phyloP scores from a whole-genome alignment of 208 protist species.

The Leishmania gerbilli region DNA sequence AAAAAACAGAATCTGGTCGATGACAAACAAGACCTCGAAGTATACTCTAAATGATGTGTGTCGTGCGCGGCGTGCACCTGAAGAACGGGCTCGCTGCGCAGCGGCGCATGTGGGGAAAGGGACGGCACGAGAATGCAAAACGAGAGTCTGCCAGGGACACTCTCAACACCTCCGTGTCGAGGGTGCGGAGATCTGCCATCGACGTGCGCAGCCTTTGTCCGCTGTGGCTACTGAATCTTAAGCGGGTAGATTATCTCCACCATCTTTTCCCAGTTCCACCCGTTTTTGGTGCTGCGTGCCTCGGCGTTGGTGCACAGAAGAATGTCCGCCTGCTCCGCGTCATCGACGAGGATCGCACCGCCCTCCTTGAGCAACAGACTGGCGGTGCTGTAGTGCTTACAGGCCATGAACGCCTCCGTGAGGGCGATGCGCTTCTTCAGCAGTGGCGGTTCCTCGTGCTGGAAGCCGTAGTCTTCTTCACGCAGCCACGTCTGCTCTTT shows the following conservation, averaged over 20 bases:
- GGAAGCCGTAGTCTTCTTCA: constrained; percentile 83
- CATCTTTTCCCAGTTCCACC: constrained; percentile 82
- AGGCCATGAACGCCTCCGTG: constrained; percentile 63
- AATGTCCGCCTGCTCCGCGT: constrained; percentile 52
- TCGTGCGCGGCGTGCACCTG: too few relatives aligned
- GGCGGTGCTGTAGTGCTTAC: constrained; percentile 75
- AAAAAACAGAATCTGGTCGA: constrained; percentile 2
- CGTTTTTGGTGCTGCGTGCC: constrained; percentile 24
- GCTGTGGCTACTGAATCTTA: constrained; percentile 40
- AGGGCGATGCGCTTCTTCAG: constrained; percentile 64
- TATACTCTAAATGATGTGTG: neutral
- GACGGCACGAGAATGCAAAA: neutral
- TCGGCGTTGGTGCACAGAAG: constrained; percentile 82
- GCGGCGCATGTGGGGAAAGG: neutral
- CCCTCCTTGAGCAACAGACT: constrained; percentile 72
- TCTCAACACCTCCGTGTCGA: neutral
- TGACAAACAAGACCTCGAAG: constrained; percentile 5
- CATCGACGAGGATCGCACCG: constrained; percentile 56
- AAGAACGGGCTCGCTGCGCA: neutral
- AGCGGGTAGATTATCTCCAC: constrained; percentile 85
- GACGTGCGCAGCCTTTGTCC: neutral
- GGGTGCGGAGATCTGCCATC: neutral
- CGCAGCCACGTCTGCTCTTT: constrained; percentile 54
- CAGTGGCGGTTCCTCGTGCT: constrained; percentile 77
- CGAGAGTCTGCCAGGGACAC: neutral